phyloP scores from a whole-genome alignment of 495 filamentous ascomycete genomes.

The Bryoglossum gracile region DNA sequence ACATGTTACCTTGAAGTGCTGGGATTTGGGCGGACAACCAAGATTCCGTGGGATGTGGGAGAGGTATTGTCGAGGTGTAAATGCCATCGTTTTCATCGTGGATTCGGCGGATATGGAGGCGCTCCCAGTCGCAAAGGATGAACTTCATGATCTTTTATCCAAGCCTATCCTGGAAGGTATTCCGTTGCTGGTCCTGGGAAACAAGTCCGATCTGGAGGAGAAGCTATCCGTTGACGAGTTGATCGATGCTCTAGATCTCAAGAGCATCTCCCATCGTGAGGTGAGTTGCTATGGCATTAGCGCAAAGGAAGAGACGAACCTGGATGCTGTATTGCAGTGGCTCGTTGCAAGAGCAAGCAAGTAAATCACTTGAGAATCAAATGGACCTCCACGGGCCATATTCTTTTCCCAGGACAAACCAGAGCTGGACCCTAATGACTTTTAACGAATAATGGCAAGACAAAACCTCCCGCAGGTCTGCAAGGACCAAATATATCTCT shows the following conservation, averaged over 20 bases:
- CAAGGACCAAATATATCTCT: conserved; percentile 23
- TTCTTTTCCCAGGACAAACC: neutral
- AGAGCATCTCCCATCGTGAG: conserved; percentile 82
- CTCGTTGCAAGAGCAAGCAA: conserved; percentile 79
- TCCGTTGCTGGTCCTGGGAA: conserved; percentile 90
- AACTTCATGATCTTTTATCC: conserved; percentile 80
- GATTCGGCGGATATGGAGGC: conserved; percentile 79
- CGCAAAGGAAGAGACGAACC: conserved; percentile 96
- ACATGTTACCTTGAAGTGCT: conserved; percentile 98
- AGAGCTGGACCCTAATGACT: conserved; percentile 24
- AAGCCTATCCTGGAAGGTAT: conserved; percentile 84
- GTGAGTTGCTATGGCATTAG: conserved; percentile 99
- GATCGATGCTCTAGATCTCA: conserved; percentile 87
- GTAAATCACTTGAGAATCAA: conserved; percentile 25
- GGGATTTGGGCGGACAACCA: conserved; percentile 96
- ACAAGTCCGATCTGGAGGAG: conserved; percentile 88
- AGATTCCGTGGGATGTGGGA: conserved; percentile 99
- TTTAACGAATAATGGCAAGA: conserved; percentile 31
- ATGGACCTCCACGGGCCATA: too few relatives aligned
- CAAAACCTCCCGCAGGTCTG: conserved; percentile 20
- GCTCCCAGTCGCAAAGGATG: conserved; percentile 81
- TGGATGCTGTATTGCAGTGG: conserved; percentile 96
- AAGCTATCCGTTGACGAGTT: conserved; percentile 89
- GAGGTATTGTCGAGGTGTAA: conserved; percentile 93
- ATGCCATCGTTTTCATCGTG: conserved; percentile 97